Base-by-base conservation (phyloP, 1,139 yeast species). In the Blastobotrys illinoisensis region DNA sequence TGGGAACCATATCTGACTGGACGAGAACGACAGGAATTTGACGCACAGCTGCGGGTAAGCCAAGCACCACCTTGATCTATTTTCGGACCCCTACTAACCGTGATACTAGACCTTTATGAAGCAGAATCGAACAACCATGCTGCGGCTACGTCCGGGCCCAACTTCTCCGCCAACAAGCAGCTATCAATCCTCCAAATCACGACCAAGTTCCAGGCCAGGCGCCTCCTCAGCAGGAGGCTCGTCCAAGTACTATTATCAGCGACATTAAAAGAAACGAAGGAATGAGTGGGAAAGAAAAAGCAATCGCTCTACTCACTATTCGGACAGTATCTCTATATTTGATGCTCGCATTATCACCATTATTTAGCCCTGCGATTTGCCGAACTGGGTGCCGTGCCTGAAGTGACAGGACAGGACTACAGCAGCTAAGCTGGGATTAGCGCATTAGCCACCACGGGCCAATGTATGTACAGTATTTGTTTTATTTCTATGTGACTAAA, bases 1-100 rank as follows among this genome's bases (percentile, higher is more conserved):
- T 67, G 71, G 71, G 67, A 65, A 50, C 70, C 71, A 4, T 66
- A 63, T 54, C 59, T 67, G 46, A 67, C 71, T 2, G 71, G 71
- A 11, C 55, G 62, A 13, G 71, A 67, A 46, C 58, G 71, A 14
- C 63, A 64, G 47, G 67, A 67, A 50, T 66, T 67, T 54, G 71
- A 67, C 54, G 54, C 65, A 4, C 71, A 67, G 49, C 51, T 67
- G 52, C 54, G 67, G 50, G 65, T 62, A 60, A 59, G 66, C 56
- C n/a, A 20, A 18, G 32, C 11, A 5, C 13, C 19, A 9, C 44
- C 18, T n/a, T 9, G 14, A 23, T 9, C n/a, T n/a, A 3, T 49
- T 11, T 28, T 9, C 14, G 50, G 26, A 20, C 9, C 20, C 28
- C 3, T 18, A 49, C 54, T 48, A 47, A 54, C 53, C 9, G 26